Conservation (phyloP, 2,329 filamentous ascomycete species). For the Alternaria sp. region DNA sequence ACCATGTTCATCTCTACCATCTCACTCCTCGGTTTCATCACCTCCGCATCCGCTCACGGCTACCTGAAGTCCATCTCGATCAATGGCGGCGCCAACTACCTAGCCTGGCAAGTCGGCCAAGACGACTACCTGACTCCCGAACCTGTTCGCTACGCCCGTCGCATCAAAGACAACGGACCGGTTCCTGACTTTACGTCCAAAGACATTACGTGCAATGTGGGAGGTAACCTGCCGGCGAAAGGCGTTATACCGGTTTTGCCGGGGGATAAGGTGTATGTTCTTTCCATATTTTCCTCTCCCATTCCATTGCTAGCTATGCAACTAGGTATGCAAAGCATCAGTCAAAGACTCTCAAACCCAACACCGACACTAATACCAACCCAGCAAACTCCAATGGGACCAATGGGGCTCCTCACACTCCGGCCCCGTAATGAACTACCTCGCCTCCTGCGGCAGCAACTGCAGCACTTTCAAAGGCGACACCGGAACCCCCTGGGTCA, state of each 20-base stretch:
- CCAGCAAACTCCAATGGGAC: conserved; percentile 43
- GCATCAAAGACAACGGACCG: conserved; percentile 22
- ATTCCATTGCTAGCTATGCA: too few species aligned
- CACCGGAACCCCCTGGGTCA: conserved; percentile 43
- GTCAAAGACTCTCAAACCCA: too few species aligned
- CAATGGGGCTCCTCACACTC: conserved; percentile 41
- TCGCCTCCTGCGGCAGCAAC: conserved; percentile 44
- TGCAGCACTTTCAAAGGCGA: conserved; percentile 44
- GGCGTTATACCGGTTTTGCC: conserved; percentile 28
- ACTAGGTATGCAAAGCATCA: too few species aligned
- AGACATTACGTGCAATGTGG: conserved; percentile 29
- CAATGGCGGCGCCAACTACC: conserved; percentile 17
- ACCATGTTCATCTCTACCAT: not conserved
- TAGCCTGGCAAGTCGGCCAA: conserved; percentile 22
- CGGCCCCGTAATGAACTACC: conserved; percentile 47
- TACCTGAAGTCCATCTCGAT: conserved; percentile 23
- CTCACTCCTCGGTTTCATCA: not conserved
- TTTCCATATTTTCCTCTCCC: not conserved
- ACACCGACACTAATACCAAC: too few species aligned
- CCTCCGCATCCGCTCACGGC: conserved; percentile 2
- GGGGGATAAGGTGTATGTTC: conserved; percentile 27
- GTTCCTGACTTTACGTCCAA: conserved; percentile 23
- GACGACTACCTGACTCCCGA: conserved; percentile 24
- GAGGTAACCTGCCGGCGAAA: conserved; percentile 29
- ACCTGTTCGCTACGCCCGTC: conserved; percentile 21